phyloP scores from a whole-genome alignment of 768 basidiomycete species.

The Galerina sulciceps region DNA sequence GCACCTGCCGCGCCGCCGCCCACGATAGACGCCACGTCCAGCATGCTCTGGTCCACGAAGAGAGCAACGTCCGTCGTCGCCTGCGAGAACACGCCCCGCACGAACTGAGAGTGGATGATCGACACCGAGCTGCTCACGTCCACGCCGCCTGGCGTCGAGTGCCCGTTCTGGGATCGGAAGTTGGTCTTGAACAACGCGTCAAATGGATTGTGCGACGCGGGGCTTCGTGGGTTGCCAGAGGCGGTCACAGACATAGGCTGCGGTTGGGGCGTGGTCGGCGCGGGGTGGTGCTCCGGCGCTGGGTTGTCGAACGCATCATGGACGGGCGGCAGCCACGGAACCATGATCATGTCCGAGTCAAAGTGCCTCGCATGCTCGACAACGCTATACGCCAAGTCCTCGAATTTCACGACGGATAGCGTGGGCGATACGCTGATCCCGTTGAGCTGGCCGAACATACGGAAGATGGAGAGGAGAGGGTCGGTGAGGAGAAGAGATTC shows the following conservation, averaged over 20 bases:
- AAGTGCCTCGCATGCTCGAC: constrained; percentile 64
- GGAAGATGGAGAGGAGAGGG: constrained; percentile 73
- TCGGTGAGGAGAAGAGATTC: constrained; percentile 75
- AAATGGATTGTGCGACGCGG: constrained; percentile 63
- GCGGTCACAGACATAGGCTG: constrained; percentile 11
- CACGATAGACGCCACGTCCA: constrained; percentile 20
- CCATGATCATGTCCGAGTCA: constrained; percentile 73
- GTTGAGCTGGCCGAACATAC: constrained; percentile 77
- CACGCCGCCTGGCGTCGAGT: constrained; percentile 12
- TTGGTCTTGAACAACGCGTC: constrained; percentile 59
- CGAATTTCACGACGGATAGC: constrained; percentile 76
- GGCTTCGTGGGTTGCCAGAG: constrained; percentile 14
- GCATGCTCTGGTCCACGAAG: constrained; percentile 72
- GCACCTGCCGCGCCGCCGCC: constrained; percentile 15
- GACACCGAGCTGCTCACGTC: constrained; percentile 41
- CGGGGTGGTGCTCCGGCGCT: constrained; percentile 7
- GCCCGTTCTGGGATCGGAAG: constrained; percentile 15
- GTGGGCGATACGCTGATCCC: constrained; percentile 66
- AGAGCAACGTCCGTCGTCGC: constrained; percentile 79
- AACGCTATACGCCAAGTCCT: constrained; percentile 74
- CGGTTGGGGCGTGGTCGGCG: constrained; percentile 14
- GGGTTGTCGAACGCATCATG: constrained; percentile 22
- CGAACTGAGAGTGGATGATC: constrained; percentile 78
- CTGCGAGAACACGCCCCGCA: constrained; percentile 78
- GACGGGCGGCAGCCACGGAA: constrained; percentile 75